Conservation (phyloP, 805 yeast species). For the Zygosaccharomyces bisporus region DNA sequence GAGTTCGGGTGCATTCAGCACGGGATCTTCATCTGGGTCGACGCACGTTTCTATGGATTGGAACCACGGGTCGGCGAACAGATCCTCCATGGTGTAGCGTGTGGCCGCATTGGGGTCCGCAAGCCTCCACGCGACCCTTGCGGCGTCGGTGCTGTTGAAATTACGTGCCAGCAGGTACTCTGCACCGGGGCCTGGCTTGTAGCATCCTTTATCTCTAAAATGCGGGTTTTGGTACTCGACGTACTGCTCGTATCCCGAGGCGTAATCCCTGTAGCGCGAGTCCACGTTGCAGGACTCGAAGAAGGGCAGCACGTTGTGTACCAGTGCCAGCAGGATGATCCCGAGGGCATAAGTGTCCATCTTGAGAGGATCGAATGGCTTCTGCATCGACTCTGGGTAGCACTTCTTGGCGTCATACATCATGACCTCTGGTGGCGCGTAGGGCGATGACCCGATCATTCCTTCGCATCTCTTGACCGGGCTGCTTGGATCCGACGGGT, state of each 20-base stretch:
- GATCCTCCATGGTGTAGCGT: constrained; percentile 51
- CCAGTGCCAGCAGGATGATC: constrained; percentile 56
- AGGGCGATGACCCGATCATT: constrained; percentile 77
- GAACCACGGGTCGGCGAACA: constrained; percentile 66
- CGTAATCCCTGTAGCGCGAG: constrained; percentile 54
- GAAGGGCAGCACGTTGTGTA: constrained; percentile 60
- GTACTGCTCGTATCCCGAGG: constrained; percentile 43
- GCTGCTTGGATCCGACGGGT: constrained; percentile 47
- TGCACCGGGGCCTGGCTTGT: constrained; percentile 60
- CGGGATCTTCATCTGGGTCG: constrained; percentile 23
- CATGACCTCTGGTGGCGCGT: constrained; percentile 75
- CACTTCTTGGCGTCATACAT: constrained; percentile 34
- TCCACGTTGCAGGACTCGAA: constrained; percentile 45
- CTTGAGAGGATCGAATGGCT: constrained; percentile 57
- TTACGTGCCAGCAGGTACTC: constrained; percentile 68
- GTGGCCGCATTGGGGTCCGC: constrained; percentile 57
- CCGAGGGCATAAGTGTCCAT: constrained; percentile 77
- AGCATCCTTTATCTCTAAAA: constrained; percentile 44
- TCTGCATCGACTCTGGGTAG: constrained; percentile 34
- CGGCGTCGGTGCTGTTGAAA: constrained; percentile 54
- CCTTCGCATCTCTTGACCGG: constrained; percentile 39
- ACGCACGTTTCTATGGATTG: constrained; percentile 53
- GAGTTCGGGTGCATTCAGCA: constrained; percentile 25
- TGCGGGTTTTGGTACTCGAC: constrained; percentile 40
- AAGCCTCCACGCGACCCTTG: constrained; percentile 70